Base-by-base conservation (phyloP, 2,329 filamentous ascomycete species). In the Calonectria multiphialidica region DNA sequence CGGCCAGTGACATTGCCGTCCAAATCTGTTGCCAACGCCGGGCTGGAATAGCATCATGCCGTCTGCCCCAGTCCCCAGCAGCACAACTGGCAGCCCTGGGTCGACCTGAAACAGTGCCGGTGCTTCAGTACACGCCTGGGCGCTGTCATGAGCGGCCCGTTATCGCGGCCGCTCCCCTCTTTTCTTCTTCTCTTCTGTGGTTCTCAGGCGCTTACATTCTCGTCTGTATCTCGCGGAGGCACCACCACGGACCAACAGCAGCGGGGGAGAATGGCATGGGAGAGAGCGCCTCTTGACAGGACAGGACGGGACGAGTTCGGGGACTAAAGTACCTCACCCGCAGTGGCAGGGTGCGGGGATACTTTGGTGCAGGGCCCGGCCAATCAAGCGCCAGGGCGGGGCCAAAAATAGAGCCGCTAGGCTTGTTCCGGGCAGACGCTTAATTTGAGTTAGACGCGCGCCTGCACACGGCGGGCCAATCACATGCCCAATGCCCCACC, bases 371-470 rank as follows among this genome's bases (percentile, higher is more conserved):
- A n/a, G 30, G 42, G 21, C n/a, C 10, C 15, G 10, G 2, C 77
- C 77, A 79, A 76, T 77, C 65, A 71, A 10, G 61, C 18, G 10
- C 13, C 7, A n/a, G 18, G 18, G 5, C 9, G 1, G 15, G 21
- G 70, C 75, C 76, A 28, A 78, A 77, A 79, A 79, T 79, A 79
- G 77, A 45, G 3, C 44, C 67, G 57, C 76, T 77, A 78, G 57
- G 16, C 76, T 53, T 30, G 33, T 66, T 72, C 30, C 2, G 61
- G 69, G 30, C 3, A 64, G 64, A 72, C 77, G 76, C 74, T 69
- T 74, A 74, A 66, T 78, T 72, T 70, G 63, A 70, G 50, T 77
- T 79, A 78, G 61, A 79, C 78, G 78, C 78, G 78, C 78, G 78
- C 76, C 74, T 79, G 73, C 57, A 76, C 40, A 28, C 23, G 15